Evolutionary conservation across 2,329 filamentous ascomycete species (phyloP), one percentile per base, ranked within the genome.

Genomic region (Pleurostoma richardsiae): DNA sequence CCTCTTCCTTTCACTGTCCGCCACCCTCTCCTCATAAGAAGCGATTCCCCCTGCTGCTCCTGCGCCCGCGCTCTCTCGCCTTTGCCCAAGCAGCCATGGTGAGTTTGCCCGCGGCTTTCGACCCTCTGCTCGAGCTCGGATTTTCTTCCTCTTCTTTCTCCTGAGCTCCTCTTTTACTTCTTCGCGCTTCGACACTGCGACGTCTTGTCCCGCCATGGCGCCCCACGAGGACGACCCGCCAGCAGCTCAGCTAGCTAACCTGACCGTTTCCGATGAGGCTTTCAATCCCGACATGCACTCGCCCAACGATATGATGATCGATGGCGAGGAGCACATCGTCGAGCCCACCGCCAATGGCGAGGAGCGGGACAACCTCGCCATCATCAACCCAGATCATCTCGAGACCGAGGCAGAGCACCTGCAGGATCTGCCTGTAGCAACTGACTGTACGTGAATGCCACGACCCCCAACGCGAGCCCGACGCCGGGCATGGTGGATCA

Each of bases 231-330:
- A n/a, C 33, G 33, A 36, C 44, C 47, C 51, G 47, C 54, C 54
- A 47, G 40, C 36, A 31, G 46, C n/a, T 30, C 33, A 44, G 40
- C 26, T 57, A 47, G 53, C 58, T 60, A 54, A 56, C 54, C 46
- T 60, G 43, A 48, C 44, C 43, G 45, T 56, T 40, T 51, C 53
- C 53, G 51, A 61, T 45, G 62, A 79, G 73, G 74, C 71, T 59
- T 75, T 75, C 66, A 74, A 76, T 59, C 56, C 64, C 46, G 68
- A 71, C 39, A 68, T 77, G 45, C 72, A 76, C 52, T 79, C 77
- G 44, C 77, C 76, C 10, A 79, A 74, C 62, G 73, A 78, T 57
- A 77, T 79, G 76, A 65, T 76, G 60, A 65, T 80, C 56, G 77
- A 80, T 55, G 69, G 72, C 29, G 73, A 74, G 59, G 77, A 80